phyloP scores from a whole-genome alignment of 345 rosid genomes.

The Arabis alpina region DNA sequence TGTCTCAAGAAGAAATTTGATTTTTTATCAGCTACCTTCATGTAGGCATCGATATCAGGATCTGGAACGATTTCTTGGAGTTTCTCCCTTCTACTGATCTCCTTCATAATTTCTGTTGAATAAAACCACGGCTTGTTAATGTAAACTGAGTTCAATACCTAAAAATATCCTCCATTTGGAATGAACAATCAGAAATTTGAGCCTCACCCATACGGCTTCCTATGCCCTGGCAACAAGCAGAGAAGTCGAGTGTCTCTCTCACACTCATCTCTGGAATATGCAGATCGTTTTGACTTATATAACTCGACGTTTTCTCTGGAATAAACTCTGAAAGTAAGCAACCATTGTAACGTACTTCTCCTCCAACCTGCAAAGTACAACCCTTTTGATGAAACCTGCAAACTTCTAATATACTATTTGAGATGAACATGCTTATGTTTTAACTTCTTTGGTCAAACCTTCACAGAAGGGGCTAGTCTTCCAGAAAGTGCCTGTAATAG shows the following conservation, averaged over 20 bases:
- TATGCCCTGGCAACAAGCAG: conserved; percentile 63
- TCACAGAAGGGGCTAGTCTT: conserved; percentile 51
- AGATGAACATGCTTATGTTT: background rate
- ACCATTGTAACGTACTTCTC: conserved; percentile 65
- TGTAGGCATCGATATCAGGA: conserved; percentile 61
- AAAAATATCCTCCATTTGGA: background rate
- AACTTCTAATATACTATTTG: background rate
- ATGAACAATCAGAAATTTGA: background rate
- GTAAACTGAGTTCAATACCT: background rate
- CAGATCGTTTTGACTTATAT: conserved; percentile 67
- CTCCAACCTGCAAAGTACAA: conserved; percentile 50
- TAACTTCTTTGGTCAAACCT: conserved; percentile 44
- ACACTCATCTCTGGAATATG: conserved; percentile 72
- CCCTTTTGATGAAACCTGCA: conserved; percentile 7
- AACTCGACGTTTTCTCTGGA: conserved; percentile 67
- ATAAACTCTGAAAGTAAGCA: conserved; percentile 57
- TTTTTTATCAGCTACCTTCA: conserved; percentile 52
- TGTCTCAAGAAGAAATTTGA: background rate
- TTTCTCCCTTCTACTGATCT: conserved; percentile 66
- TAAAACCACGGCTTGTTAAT: too few relatives aligned
- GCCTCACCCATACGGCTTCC: conserved; percentile 57
- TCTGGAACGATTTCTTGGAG: conserved; percentile 59
- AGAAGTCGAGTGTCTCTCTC: conserved; percentile 69
- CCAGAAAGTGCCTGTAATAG: conserved; percentile 61
- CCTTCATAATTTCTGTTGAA: conserved; percentile 56